Conservation (phyloP, 2,329 filamentous ascomycete genomes). For the Zasmidium cellare region DNA sequence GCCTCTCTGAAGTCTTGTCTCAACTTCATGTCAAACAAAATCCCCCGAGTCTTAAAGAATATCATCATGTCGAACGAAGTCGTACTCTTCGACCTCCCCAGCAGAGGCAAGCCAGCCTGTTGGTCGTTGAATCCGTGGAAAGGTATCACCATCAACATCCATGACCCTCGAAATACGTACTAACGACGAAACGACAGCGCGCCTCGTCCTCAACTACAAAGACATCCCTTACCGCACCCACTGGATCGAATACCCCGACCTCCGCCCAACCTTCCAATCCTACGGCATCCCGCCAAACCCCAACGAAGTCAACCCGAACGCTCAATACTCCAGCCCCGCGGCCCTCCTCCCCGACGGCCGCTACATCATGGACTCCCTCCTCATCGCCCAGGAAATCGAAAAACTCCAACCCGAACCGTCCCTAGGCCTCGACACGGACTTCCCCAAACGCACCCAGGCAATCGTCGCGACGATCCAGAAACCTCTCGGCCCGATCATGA, state of each 20-base stretch:
- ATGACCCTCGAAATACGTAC: constrained; percentile 9
- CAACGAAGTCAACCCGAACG: constrained; percentile 32
- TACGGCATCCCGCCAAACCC: constrained; percentile 53
- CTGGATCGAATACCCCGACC: constrained; percentile 69
- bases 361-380: constrained; percentile 64
- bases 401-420: constrained; percentile 58
- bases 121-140: constrained; percentile 76
- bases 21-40: not conserved
- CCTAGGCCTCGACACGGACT: constrained; percentile 55
- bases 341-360: constrained; percentile 57
- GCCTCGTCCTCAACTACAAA: constrained; percentile 68
- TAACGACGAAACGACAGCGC: constrained; percentile 47
- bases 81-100: constrained; percentile 64
- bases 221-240: constrained; percentile 65
- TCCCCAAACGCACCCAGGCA: constrained; percentile 39
- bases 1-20: not conserved
- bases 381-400: constrained; percentile 63
- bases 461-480: constrained; percentile 44
- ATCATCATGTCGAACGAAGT: constrained; percentile 40
- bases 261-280: constrained; percentile 55
- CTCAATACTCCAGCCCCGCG: constrained; percentile 55
- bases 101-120: constrained; percentile 46
- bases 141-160: constrained; percentile 45
- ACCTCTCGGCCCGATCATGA: constrained; percentile 43
- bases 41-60: not conserved